Base-by-base conservation (phyloP, 495 filamentous ascomycete species). In the Neurospora terricola region DNA sequence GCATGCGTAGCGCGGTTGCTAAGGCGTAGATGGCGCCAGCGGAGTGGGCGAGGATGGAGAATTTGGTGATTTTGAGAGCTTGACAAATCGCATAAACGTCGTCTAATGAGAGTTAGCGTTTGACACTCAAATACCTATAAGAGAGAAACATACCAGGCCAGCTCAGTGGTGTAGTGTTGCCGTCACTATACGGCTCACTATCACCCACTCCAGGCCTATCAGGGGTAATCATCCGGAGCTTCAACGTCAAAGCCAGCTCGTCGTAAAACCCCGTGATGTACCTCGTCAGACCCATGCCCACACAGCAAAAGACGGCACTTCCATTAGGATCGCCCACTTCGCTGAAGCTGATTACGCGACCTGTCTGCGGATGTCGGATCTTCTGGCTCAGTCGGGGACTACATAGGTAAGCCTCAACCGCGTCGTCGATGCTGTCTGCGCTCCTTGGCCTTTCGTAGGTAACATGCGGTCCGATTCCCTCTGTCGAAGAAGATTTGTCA, bases 251-350 rank as follows among this genome's bases (percentile, higher is more conserved):
- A 18, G 96, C 96, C 73, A 99, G 86, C 79, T 99, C 95, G 80
- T 99, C 96, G 77, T 99, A 99, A 77, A 99, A 99, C 6, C 94
- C 94, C 75, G 92, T 97, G 71, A 99, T 90, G 79, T 97, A 98
- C 79, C 96, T 90, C 7, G 96, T 99, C 72, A 99, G 80, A 2
- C 96, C 96, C 96, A 99, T 99, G 38, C 96, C 96, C 11, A 99
- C 93, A 80, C 96, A 99, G 80, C 94, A 95, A 62, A 99, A 93
- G 30, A 99, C 93, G 9, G 94, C 95, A 78, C 91, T 94, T 11
- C 96, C 96, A 70, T 93, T 89, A 0, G 94, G 92, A 77, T 98
- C 93, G 27, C 96, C 96, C 23, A 99, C 96, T 82, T 99, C 96
- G 0, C 95, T 97, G 81, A 97, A 99, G 23, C 92, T 95, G 75